These are phyloP conservation scores for Oenanthe javanica DNA, from an alignment of 140 eudicot genomes.

Conservation along the genomic window DNA sequence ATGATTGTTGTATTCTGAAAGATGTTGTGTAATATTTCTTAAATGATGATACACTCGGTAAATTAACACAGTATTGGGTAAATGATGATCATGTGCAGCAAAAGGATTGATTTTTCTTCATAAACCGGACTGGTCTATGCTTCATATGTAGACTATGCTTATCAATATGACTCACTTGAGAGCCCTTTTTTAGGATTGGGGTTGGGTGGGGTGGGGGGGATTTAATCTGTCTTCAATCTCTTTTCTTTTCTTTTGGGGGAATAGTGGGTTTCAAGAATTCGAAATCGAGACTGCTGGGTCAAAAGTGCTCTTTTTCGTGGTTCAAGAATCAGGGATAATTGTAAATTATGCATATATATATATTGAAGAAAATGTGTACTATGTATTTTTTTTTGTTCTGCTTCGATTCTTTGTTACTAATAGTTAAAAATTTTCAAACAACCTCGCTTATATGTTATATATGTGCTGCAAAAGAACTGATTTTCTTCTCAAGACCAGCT, in stretches of 20 bases:
- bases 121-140: not conserved
- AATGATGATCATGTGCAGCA: not conserved
- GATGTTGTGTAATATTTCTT: not conserved
- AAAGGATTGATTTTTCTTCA: not conserved
- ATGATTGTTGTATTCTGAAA: no score
- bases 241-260: not conserved
- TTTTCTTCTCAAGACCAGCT: not conserved
- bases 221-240: no score
- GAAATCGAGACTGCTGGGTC: not conserved
- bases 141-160: not conserved
- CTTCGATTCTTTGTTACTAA: not conserved
- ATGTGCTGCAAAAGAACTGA: not conserved
- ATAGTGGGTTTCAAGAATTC: not conserved
- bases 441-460: not conserved
- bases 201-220: no score
- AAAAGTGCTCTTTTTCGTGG: not conserved
- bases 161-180: not conserved
- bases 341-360: not conserved
- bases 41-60: no score
- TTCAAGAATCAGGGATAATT: not conserved
- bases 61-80: no score
- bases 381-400: not conserved
- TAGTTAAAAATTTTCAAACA: not conserved
- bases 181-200: not conserved
- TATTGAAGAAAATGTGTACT: not conserved